A percentile compares a stretch with the other conserved stretches of the same genome.
Evolutionary conservation across 2,329 filamentous ascomycete species (phyloP).

Genomic region (Ophiostoma piceae): DNA sequence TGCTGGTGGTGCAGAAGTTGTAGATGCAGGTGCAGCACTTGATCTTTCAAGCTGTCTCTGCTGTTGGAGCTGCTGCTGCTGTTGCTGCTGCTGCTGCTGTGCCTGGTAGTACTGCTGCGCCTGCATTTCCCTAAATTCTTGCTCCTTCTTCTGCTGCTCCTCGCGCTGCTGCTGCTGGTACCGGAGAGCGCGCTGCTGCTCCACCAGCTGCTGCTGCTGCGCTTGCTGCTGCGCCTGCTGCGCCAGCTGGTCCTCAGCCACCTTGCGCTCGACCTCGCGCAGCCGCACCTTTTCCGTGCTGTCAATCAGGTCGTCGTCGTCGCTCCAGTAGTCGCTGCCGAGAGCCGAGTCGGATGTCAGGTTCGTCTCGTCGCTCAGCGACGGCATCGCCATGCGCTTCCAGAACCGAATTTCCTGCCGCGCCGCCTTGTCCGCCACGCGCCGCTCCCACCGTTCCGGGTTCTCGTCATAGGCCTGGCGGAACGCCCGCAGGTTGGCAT

Average conservation of each 20-base stretch:
- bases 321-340: constrained; percentile 56
- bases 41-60: neutral
- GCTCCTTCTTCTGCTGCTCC: constrained; percentile 8
- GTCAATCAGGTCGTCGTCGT: constrained; percentile 61
- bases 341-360: constrained; percentile 4
- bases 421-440: constrained; percentile 47
- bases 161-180: constrained; percentile 13
- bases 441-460: constrained; percentile 48
- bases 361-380: constrained; percentile 42
- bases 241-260: constrained; percentile 35
- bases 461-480: constrained; percentile 54
- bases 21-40: neutral
- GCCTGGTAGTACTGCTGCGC: constrained; percentile 18
- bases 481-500: constrained; percentile 53
- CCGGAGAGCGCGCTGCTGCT: constrained; percentile 5
- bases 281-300: constrained; percentile 54
- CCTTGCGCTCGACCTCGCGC: constrained; percentile 39
- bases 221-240: constrained; percentile 31
- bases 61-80: constrained; percentile 6
- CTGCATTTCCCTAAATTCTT: constrained; percentile 14
- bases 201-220: constrained; percentile 22
- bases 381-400: constrained; percentile 60
- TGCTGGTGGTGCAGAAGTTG: constrained; percentile 7
- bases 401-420: constrained; percentile 60
- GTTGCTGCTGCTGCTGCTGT: constrained; percentile 23